phyloP scores from a whole-genome alignment of 306 rosid species.

The Senna tora region DNA sequence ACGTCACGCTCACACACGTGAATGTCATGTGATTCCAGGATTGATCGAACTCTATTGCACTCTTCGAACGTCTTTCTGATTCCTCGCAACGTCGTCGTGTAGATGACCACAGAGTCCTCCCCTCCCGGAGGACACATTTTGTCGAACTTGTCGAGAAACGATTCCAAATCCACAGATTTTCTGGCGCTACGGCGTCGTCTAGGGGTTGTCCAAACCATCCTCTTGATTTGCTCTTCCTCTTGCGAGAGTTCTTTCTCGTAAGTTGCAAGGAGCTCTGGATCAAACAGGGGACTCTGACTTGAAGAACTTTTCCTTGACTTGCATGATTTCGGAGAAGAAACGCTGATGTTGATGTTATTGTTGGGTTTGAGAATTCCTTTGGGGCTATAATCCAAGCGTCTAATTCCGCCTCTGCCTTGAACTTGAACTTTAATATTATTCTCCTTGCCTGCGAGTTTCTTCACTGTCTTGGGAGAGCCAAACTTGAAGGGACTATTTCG shows the following conservation, averaged over 20 bases:
- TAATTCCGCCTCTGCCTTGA: constrained; percentile 34
- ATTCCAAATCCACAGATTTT: constrained; percentile 40
- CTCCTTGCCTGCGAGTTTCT: constrained; percentile 67
- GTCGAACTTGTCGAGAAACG: constrained; percentile 52
- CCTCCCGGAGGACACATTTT: constrained; percentile 74
- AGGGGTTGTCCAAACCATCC: constrained; percentile 64
- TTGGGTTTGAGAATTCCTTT: constrained; percentile 48
- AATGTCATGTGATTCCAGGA: constrained; percentile 65
- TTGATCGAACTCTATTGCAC: constrained; percentile 73
- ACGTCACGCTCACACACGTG: constrained; percentile 71
- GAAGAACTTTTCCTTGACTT: constrained; percentile 62
- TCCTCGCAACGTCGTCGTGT: constrained; percentile 90
- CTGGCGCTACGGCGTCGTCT: constrained; percentile 44
- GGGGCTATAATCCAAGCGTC: constrained; percentile 74
- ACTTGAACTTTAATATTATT: constrained; percentile 58
- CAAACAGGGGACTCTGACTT: constrained; percentile 69
- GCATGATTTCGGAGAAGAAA: constrained; percentile 41
- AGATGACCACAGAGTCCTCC: constrained; percentile 65
- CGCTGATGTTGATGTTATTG: constrained; percentile 47
- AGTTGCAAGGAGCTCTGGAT: constrained; percentile 71
- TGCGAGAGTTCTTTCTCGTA: constrained; percentile 71
- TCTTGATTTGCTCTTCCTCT: constrained; percentile 86
- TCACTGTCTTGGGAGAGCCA: constrained; percentile 70
- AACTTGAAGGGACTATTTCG: constrained; percentile 80
- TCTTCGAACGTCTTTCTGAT: constrained; percentile 91